Conservation (phyloP, 2,329 filamentous ascomycete species). For the Sarocladiaceae sp. region DNA sequence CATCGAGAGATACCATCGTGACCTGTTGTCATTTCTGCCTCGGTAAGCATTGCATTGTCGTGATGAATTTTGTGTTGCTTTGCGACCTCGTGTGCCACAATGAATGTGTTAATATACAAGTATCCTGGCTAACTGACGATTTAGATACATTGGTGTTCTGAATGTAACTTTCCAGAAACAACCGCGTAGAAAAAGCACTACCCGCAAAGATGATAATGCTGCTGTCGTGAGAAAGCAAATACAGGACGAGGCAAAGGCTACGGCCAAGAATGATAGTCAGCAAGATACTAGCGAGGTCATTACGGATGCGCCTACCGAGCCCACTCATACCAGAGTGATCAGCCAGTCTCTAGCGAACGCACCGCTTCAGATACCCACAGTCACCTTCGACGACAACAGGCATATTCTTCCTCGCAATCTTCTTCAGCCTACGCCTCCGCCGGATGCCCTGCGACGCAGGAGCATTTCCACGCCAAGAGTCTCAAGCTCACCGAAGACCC, state of each 20-base stretch:
- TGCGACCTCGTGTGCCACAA: background rate
- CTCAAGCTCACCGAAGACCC: slow-evolving; percentile 10
- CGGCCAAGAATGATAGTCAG: background rate
- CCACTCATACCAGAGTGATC: slow-evolving; percentile 36
- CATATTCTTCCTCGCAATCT: slow-evolving; percentile 87
- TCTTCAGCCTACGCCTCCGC: slow-evolving; percentile 53
- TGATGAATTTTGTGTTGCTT: background rate
- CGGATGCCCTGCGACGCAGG: slow-evolving; percentile 25
- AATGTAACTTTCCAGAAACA: slow-evolving; percentile 93
- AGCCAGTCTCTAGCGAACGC: slow-evolving; percentile 69
- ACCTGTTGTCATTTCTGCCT: slow-evolving; percentile 84
- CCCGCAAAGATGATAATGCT: slow-evolving; percentile 41
- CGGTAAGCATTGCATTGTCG: slow-evolving; percentile 47
- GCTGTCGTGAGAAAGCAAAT: slow-evolving; percentile 29
- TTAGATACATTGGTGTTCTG: slow-evolving; percentile 89
- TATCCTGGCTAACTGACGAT: slow-evolving; percentile 47
- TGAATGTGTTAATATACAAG: slow-evolving; percentile 71
- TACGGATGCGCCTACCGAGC: slow-evolving; percentile 14
- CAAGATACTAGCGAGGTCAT: slow-evolving; percentile 14
- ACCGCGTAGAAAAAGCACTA: slow-evolving; percentile 55
- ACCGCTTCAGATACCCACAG: slow-evolving; percentile 69
- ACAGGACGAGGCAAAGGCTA: slow-evolving; percentile 19
- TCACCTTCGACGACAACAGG: slow-evolving; percentile 88
- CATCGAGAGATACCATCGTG: slow-evolving; percentile 83
- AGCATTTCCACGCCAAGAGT: slow-evolving; percentile 25